phyloP scores from a whole-genome alignment of 2,329 filamentous ascomycete genomes.

The Periconia sp. region DNA sequence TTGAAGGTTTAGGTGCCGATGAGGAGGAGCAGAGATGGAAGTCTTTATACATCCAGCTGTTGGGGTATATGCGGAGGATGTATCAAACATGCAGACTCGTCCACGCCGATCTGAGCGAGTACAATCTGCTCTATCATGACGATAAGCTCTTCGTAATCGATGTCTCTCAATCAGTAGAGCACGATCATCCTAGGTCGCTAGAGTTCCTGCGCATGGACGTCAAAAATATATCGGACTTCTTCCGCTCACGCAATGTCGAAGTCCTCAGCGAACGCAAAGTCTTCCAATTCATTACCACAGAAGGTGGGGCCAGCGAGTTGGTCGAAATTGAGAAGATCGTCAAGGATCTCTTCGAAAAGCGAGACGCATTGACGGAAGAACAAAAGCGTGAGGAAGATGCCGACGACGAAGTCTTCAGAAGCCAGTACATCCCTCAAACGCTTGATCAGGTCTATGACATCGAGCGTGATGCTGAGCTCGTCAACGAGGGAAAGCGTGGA shows the following conservation, averaged over 20 bases:
- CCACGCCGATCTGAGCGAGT: conserved; percentile 96
- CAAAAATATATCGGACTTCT: conserved; percentile 95
- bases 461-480: conserved; percentile 83
- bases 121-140: conserved; percentile 92
- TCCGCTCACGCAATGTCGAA: conserved; percentile 83
- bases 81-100: conserved; percentile 92
- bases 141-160: conserved; percentile 90
- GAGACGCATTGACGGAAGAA: conserved; percentile 55
- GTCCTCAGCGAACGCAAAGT: conserved; percentile 78
- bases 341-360: conserved; percentile 69
- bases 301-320: conserved; percentile 66
- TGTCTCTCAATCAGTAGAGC: conserved; percentile 96
- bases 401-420: conserved; percentile 90
- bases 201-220: conserved; percentile 98
- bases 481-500: conserved; percentile 74
- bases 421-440: conserved; percentile 96
- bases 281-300: conserved; percentile 80
- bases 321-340: conserved; percentile 67
- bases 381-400: conserved; percentile 68
- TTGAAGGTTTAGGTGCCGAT: conserved; percentile 67
- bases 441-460: conserved; percentile 96
- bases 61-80: conserved; percentile 89
- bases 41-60: conserved; percentile 78
- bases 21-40: conserved; percentile 72
- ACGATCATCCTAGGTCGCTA: conserved; percentile 88